A percentile compares a stretch with the other conserved stretches of the same genome.
These are phyloP conservation scores for Termitomyces sp. DNA, from an alignment of 768 basidiomycete species.

Conservation along the genomic window DNA sequence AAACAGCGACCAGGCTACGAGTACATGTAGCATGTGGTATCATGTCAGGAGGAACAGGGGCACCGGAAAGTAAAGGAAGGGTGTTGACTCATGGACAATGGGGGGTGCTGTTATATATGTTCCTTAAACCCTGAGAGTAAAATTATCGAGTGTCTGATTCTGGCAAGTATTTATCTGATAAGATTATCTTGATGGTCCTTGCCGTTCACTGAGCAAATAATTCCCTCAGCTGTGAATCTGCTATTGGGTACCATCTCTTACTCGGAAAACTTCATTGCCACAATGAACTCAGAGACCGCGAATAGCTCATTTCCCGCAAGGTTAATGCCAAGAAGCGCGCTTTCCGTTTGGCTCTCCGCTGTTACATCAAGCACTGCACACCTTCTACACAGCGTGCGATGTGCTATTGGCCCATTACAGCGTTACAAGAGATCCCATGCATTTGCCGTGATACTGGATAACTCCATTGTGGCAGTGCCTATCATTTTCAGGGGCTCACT, in stretches of 20 bases:
- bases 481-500: background rate
- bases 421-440: background rate
- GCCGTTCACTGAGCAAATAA: background rate
- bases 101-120: constrained; percentile 26
- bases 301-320: constrained; percentile 26
- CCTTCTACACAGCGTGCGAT: constrained; percentile 15
- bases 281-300: constrained; percentile 8
- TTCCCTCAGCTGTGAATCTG: constrained; percentile 7
- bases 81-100: constrained; percentile 24
- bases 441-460: background rate
- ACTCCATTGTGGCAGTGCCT: background rate
- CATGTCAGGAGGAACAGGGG: constrained; percentile 22
- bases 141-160: constrained; percentile 12
- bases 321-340: constrained; percentile 4
- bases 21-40: constrained; percentile 31
- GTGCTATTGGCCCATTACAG: constrained; percentile 15
- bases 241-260: constrained; percentile 1
- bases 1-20: constrained; percentile 25
- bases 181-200: constrained; percentile 14
- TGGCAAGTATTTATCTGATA: constrained; percentile 22
- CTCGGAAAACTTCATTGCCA: background rate
- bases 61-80: constrained; percentile 9
- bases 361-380: constrained; percentile 3
- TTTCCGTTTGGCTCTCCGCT: constrained; percentile 1
- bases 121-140: constrained; percentile 13